Evolutionary conservation across 2,329 filamentous ascomycete species (phyloP).

Genomic region (Xylaria sp.): DNA sequence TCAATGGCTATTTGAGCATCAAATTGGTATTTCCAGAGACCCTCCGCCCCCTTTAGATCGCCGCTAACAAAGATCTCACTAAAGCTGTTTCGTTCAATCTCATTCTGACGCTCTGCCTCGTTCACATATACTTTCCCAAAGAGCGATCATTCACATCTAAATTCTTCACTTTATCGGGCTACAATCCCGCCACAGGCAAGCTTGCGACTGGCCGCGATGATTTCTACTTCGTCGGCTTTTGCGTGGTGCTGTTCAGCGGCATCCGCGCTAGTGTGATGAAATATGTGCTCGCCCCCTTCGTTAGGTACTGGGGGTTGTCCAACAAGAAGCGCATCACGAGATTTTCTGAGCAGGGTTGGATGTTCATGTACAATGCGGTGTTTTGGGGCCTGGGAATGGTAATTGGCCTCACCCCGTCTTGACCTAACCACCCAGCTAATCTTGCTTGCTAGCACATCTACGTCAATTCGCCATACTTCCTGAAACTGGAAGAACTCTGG

Average conservation of each 20-base stretch:
- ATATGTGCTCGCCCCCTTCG: slow-evolving; percentile 84
- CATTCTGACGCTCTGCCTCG: slow-evolving; percentile 79
- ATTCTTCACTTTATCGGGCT: slow-evolving; percentile 87
- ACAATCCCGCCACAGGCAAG: slow-evolving; percentile 72
- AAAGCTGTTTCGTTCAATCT: slow-evolving; percentile 84
- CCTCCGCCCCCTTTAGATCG: background rate
- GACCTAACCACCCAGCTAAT: slow-evolving; percentile 10
- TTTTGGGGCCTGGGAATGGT: slow-evolving; percentile 89
- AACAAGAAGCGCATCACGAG: slow-evolving; percentile 79
- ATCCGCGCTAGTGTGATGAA: slow-evolving; percentile 86
- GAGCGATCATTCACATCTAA: slow-evolving; percentile 79
- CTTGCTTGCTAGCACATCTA: slow-evolving; percentile 74
- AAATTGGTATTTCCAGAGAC: slow-evolving; percentile 30
- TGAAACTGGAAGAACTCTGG: slow-evolving; percentile 83
- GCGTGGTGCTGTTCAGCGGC: slow-evolving; percentile 84
- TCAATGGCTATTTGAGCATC: slow-evolving; percentile 35
- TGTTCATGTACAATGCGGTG: slow-evolving; percentile 81
- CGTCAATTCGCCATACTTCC: slow-evolving; percentile 78
- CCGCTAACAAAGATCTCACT: slow-evolving; percentile 23
- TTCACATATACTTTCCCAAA: slow-evolving; percentile 81
- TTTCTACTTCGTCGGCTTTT: slow-evolving; percentile 77
- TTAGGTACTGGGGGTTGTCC: slow-evolving; percentile 74
- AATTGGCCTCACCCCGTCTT: slow-evolving; percentile 10
- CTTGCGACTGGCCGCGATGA: slow-evolving; percentile 85
- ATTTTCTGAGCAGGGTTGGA: slow-evolving; percentile 93